Conservation (phyloP, 2,329 filamentous ascomycete genomes). For the Aspergillus melleus region DNA sequence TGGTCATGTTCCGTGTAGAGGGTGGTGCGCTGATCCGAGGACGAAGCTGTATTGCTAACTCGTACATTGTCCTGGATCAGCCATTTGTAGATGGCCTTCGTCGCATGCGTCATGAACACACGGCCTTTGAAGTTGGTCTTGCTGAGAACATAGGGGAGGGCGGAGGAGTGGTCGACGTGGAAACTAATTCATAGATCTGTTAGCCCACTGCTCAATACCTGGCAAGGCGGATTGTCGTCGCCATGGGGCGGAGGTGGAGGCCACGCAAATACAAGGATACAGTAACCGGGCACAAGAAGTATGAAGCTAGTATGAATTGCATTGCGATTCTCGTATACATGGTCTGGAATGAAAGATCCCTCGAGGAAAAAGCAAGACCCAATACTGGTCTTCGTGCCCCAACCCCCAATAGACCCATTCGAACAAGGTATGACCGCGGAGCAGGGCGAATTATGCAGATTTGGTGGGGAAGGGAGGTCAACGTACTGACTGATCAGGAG, state of each 20-base stretch:
- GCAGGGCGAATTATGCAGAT: slow-evolving; percentile 11
- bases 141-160: slow-evolving; percentile 92
- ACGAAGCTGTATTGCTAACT: slow-evolving; percentile 70
- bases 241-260: slow-evolving; percentile 9
- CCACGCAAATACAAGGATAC: slow-evolving; percentile 19
- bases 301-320: slow-evolving; percentile 27
- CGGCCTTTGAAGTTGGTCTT: slow-evolving; percentile 97
- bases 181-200: slow-evolving; percentile 64
- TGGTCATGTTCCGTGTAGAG: slow-evolving; percentile 96
- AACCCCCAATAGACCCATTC: slow-evolving; percentile 3
- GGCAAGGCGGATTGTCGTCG: slow-evolving; percentile 6
- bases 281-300: slow-evolving; percentile 18
- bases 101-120: slow-evolving; percentile 99
- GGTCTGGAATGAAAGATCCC: slow-evolving; percentile 13
- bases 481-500: slow-evolving; percentile 99
- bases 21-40: slow-evolving; percentile 62
- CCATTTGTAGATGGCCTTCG: slow-evolving; percentile 99
- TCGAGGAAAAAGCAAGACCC: slow-evolving; percentile 1
- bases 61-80: slow-evolving; percentile 95
- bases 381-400: slow-evolving; percentile 7
- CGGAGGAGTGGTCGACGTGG: slow-evolving; percentile 96
- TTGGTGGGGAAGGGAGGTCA: slow-evolving; percentile 23
- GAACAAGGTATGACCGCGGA: slow-evolving; percentile 3
- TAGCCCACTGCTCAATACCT: slow-evolving; percentile 25
- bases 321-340: slow-evolving; percentile 42